phyloP scores from a whole-genome alignment of 345 rosid species.

The Leavenworthia alabamica region DNA sequence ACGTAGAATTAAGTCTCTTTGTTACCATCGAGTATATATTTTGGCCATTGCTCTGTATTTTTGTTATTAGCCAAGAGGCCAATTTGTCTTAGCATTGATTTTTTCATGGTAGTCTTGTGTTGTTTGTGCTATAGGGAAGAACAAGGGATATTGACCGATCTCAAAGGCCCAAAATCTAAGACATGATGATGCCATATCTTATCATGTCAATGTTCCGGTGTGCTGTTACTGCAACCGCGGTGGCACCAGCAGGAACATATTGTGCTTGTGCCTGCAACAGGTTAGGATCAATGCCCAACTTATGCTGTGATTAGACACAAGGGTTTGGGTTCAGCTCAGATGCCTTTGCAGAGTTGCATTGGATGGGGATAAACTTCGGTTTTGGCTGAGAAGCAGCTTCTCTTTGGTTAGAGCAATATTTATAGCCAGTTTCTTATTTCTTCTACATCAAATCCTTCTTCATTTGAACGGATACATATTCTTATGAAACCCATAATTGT shows the following conservation, averaged over 20 bases:
- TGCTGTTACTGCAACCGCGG: slow-evolving; percentile 73
- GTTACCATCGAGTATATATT: background rate
- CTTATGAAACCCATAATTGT: no score
- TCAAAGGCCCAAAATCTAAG: no score
- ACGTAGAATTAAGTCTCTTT: background rate
- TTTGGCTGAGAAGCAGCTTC: slow-evolving; percentile 35
- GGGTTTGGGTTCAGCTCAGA: slow-evolving; percentile 55
- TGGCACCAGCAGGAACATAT: slow-evolving; percentile 69
- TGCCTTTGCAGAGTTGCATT: slow-evolving; percentile 26
- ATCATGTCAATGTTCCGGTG: slow-evolving; percentile 55
- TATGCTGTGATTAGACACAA: slow-evolving; percentile 49
- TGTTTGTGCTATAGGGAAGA: background rate
- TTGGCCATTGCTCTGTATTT: no score
- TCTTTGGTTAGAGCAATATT: no score
- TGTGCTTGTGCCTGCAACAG: slow-evolving; percentile 76
- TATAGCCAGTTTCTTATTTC: no score
- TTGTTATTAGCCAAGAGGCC: background rate
- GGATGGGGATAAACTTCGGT: slow-evolving; percentile 31
- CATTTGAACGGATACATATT: no score
- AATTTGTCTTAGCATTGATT: background rate
- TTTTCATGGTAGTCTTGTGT: background rate
- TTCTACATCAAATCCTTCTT: no score
- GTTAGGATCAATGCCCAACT: slow-evolving; percentile 67
- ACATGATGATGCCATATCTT: slow-evolving; percentile 46
- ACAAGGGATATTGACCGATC: background rate